A percentile compares a stretch with the other conserved stretches of the same genome.
phyloP scores from a whole-genome alignment of 1,139 yeast genomes.

The Yamadazyma aaseri region DNA sequence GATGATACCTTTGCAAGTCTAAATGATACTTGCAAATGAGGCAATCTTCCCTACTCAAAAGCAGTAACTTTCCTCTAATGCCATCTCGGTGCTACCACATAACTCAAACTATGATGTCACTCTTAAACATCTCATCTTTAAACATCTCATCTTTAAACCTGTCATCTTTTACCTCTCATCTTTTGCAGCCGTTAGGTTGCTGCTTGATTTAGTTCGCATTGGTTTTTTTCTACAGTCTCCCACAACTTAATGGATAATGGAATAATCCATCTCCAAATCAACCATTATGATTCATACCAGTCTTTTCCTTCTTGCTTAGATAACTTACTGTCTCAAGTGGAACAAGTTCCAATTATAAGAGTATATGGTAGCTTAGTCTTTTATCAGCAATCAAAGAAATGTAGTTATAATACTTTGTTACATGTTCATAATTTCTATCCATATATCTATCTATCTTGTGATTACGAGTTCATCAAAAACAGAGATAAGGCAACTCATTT shows the following conservation, averaged over 20 bases:
- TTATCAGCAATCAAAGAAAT: constrained; percentile 31
- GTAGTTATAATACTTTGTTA: constrained; percentile 31
- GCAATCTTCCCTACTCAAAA: too few relatives aligned
- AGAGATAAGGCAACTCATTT: constrained; percentile 13
- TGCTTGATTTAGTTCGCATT: too few relatives aligned
- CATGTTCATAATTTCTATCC: constrained; percentile 89
- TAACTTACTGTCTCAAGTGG: constrained; percentile 28
- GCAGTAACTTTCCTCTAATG: too few relatives aligned
- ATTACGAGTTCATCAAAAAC: constrained; percentile 14
- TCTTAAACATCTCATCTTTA: too few relatives aligned
- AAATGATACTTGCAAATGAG: too few relatives aligned
- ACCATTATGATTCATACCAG: constrained; percentile 67
- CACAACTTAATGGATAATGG: constrained; percentile 9
- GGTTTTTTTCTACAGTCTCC: too few relatives aligned
- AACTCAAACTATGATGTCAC: too few relatives aligned
- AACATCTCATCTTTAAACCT: too few relatives aligned
- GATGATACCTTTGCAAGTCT: too few relatives aligned
- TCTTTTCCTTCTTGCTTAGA: constrained; percentile 33
- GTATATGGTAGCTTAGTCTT: constrained; percentile 56
- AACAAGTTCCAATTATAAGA: constrained; percentile 71
- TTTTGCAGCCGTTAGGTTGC: too few relatives aligned
- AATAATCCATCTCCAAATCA: constrained; percentile 40
- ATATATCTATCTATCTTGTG: constrained; percentile 64
- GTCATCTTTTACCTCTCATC: too few relatives aligned
- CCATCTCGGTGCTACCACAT: too few relatives aligned